A percentile compares a stretch with the other conserved stretches of the same genome.
These are phyloP conservation scores for Alternaria sp. DNA, from an alignment of 2,329 filamentous ascomycete species.

Conservation along the genomic window DNA sequence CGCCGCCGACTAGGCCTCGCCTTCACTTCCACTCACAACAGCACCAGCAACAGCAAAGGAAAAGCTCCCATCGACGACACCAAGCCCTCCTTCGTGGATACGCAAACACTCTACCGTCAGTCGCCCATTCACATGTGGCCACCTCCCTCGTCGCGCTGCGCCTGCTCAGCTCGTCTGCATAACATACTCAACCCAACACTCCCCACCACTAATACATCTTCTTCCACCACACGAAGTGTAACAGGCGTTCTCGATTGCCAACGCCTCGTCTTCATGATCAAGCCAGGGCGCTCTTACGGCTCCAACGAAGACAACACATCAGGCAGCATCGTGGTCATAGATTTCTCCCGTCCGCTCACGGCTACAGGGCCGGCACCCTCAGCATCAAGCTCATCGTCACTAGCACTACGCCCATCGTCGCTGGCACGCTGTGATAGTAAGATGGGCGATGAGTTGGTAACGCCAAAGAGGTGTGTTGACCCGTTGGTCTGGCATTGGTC, in stretches of 20 bases:
- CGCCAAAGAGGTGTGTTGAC: background rate
- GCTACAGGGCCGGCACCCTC: background rate
- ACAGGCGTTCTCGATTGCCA: slow-evolving; percentile 41
- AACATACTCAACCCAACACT: slow-evolving; percentile 40
- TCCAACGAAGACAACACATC: slow-evolving; percentile 22
- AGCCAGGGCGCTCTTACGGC: slow-evolving; percentile 27
- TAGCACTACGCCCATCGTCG: background rate
- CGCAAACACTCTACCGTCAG: slow-evolving; percentile 33
- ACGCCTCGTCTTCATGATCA: slow-evolving; percentile 45
- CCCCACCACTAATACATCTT: slow-evolving; percentile 1
- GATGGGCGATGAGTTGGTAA: slow-evolving; percentile 2
- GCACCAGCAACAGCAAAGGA: slow-evolving; percentile 1
- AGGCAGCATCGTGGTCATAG: slow-evolving; percentile 42
- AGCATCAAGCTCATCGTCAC: background rate
- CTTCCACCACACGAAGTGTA: slow-evolving; percentile 23
- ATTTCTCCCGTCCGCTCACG: slow-evolving; percentile 32
- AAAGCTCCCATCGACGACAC: slow-evolving; percentile 8
- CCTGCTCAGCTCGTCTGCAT: slow-evolving; percentile 40
- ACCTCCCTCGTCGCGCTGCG: slow-evolving; percentile 31
- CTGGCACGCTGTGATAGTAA: slow-evolving; percentile 9
- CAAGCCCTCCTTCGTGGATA: slow-evolving; percentile 11
- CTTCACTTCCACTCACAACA: background rate
- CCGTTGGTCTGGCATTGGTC: slow-evolving; percentile 17
- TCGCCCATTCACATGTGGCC: slow-evolving; percentile 46
- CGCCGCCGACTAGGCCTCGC: slow-evolving; percentile 47